These are phyloP conservation scores for Epicoccum nigrum DNA, from an alignment of 2,329 filamentous ascomycete genomes.

Conservation along the genomic window DNA sequence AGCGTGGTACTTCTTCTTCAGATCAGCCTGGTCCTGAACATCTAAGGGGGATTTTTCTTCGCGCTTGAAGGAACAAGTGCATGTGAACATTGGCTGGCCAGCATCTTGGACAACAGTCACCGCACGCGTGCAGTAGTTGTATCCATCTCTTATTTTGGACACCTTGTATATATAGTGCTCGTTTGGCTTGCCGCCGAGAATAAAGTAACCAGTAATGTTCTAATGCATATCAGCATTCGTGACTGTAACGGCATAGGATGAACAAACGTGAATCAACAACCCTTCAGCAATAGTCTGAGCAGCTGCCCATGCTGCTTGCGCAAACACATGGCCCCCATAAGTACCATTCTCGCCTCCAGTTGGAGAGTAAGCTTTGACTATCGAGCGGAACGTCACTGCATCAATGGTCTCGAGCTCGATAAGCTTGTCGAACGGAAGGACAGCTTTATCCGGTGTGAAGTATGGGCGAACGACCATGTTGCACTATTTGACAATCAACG, in stretches of 20 bases:
- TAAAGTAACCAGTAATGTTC: conserved; percentile 61
- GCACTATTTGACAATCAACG: neutral
- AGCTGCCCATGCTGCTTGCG: conserved; percentile 63
- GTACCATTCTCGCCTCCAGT: conserved; percentile 50
- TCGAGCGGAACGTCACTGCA: conserved; percentile 49
- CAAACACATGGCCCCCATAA: conserved; percentile 63
- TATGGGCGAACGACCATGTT: conserved; percentile 38
- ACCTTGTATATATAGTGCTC: conserved; percentile 60
- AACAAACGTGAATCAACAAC: conserved; percentile 58
- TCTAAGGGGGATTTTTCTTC: conserved; percentile 45
- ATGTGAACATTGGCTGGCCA: conserved; percentile 56
- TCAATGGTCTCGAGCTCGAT: conserved; percentile 51
- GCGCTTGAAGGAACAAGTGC: conserved; percentile 60
- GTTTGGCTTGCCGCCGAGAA: conserved; percentile 54
- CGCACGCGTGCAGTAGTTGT: conserved; percentile 58
- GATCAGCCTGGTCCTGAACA: conserved; percentile 43
- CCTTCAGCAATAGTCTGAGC: conserved; percentile 59
- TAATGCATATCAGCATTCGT: neutral
- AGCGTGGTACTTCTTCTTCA: conserved; percentile 44
- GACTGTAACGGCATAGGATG: neutral
- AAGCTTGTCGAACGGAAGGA: conserved; percentile 50
- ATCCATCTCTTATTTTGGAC: conserved; percentile 57
- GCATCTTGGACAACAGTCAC: conserved; percentile 58
- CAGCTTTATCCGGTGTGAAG: conserved; percentile 30
- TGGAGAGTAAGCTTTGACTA: conserved; percentile 52